Evolutionary conservation across 169 alveolate genomes (phyloP).

Genomic region (Theileria equi): DNA sequence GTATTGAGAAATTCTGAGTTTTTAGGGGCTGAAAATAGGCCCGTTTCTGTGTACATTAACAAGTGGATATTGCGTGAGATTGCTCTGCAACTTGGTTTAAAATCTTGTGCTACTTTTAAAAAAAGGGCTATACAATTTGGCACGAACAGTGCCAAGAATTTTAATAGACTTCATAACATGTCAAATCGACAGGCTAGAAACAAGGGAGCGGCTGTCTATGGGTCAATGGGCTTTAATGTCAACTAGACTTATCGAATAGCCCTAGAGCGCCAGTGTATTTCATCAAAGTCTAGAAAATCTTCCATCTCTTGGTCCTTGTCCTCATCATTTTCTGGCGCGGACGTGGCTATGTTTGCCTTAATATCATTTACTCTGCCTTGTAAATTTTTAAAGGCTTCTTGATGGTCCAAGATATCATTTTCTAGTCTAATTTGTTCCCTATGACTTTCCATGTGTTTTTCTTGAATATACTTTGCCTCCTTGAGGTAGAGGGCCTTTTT

Average conservation of each 20-base stretch:
- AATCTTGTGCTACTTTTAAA: slow-evolving; percentile 61
- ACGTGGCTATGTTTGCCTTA: slow-evolving; percentile 14
- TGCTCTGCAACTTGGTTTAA: slow-evolving; percentile 42
- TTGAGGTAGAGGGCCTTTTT: slow-evolving; percentile 37
- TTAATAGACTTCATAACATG: slow-evolving; percentile 47
- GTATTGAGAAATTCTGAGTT: slow-evolving; percentile 39
- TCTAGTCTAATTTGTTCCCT: slow-evolving; percentile 46
- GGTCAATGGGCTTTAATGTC: too few species aligned
- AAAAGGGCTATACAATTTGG: slow-evolving; percentile 77
- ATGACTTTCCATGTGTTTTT: slow-evolving; percentile 37
- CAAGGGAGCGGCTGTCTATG: slow-evolving; percentile 37
- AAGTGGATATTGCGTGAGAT: slow-evolving; percentile 74
- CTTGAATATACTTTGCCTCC: slow-evolving; percentile 63
- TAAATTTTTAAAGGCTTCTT: slow-evolving; percentile 24
- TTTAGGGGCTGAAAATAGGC: slow-evolving; percentile 1
- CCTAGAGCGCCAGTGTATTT: slow-evolving; percentile 47
- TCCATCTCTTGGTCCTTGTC: not conserved
- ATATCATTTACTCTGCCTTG: slow-evolving; percentile 23
- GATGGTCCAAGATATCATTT: slow-evolving; percentile 40
- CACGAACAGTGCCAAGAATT: slow-evolving; percentile 57
- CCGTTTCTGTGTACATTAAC: slow-evolving; percentile 37
- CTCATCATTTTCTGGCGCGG: not conserved
- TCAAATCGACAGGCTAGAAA: slow-evolving; percentile 57
- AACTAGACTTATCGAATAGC: too few species aligned
- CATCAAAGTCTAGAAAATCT: slow-evolving; percentile 19